Percentiles rank a stretch among this genome's conserved stretches.
Conservation (phyloP, 495 filamentous ascomycete genomes). For the Penicillium lividum region DNA sequence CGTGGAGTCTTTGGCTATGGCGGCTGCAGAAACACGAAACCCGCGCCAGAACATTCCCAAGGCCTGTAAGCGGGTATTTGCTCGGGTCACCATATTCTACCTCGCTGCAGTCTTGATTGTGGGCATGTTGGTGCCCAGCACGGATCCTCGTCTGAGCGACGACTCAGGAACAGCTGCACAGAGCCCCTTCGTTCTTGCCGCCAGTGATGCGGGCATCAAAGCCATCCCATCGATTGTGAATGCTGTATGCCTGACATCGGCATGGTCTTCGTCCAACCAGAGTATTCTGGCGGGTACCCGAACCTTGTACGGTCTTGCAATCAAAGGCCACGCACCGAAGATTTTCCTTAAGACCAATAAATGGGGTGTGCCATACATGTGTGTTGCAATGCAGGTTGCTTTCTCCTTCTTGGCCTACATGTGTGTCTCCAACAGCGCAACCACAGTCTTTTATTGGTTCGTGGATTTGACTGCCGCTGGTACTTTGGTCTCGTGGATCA, state of each 20-base stretch:
- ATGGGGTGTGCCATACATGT: conserved; percentile 62
- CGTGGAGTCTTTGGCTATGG: conserved; percentile 54
- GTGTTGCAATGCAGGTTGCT: conserved; percentile 50
- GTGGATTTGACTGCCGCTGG: conserved; percentile 56
- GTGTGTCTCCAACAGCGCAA: conserved; percentile 54
- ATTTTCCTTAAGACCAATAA: conserved; percentile 57
- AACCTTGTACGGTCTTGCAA: conserved; percentile 46
- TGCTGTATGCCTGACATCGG: conserved; percentile 48
- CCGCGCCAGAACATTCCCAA: conserved; percentile 47
- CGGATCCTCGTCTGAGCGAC: conserved; percentile 47
- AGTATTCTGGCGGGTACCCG: conserved; percentile 50
- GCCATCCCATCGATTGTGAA: conserved; percentile 54
- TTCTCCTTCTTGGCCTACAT: conserved; percentile 62
- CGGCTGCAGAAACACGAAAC: conserved; percentile 50
- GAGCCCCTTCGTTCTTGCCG: conserved; percentile 58
- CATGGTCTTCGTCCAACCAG: conserved; percentile 53
- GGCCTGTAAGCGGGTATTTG: conserved; percentile 47
- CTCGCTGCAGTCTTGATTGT: conserved; percentile 45
- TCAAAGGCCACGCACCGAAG: conserved; percentile 46
- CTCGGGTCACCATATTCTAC: conserved; percentile 46
- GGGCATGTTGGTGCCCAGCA: conserved; percentile 52
- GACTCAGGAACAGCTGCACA: conserved; percentile 39
- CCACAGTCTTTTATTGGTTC: conserved; percentile 63
- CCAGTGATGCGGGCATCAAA: conserved; percentile 40
- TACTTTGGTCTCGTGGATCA: conserved; percentile 57